phyloP scores from a whole-genome alignment of 345 rosid species.

The Anastatica hierochuntica region DNA sequence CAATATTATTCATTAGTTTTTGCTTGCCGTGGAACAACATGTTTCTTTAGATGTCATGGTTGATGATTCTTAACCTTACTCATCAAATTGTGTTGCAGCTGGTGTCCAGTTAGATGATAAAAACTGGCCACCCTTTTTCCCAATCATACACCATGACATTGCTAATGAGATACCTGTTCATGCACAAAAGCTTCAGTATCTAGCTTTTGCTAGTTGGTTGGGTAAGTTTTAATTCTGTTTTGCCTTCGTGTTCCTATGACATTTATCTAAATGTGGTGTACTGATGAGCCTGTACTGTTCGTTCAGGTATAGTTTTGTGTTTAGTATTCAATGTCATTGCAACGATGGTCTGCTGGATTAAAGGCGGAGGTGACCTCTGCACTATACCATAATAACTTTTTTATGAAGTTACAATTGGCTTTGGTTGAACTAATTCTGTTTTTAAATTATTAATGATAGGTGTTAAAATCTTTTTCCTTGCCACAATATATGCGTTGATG shows the following conservation, averaged over 20 bases:
- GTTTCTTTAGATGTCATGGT: no score
- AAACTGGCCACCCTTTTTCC: constrained; percentile 97
- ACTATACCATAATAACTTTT: neutral
- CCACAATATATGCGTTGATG: constrained; percentile 66
- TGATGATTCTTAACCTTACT: no score
- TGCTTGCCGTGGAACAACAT: no score
- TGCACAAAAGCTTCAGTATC: constrained; percentile 91
- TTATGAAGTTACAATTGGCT: no score
- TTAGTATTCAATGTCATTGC: constrained; percentile 79
- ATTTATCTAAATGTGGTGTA: no score
- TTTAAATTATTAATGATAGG: constrained; percentile 39
- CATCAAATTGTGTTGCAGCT: constrained; percentile 38
- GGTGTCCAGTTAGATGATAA: constrained; percentile 60
- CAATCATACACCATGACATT: constrained; percentile 95
- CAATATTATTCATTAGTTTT: no score
- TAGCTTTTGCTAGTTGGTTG: constrained; percentile 98
- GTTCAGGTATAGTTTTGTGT: constrained; percentile 84
- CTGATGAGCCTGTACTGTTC: neutral
- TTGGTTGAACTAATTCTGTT: neutral
- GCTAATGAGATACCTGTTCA: constrained; percentile 89
- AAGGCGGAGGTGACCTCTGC: constrained; percentile 78
- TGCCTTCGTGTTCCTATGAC: neutral
- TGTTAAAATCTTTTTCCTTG: constrained; percentile 84
- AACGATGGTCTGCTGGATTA: constrained; percentile 76
- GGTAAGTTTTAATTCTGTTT: constrained; percentile 33